These are phyloP conservation scores for Penicillium ochrochloron DNA, from an alignment of 495 filamentous ascomycete genomes.

Conservation along the genomic window DNA sequence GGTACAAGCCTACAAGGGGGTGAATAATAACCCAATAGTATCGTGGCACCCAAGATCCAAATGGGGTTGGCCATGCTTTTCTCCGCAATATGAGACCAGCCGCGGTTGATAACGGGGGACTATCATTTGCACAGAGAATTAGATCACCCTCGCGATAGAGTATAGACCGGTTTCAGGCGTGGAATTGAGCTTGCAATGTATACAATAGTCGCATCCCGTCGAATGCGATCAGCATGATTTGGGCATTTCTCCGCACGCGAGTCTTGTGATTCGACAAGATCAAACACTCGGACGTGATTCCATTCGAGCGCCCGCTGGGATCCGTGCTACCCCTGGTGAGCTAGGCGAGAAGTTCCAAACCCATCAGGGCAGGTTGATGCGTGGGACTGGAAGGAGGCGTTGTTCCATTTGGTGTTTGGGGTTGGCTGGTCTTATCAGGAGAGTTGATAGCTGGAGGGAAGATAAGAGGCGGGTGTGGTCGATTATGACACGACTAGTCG, in stretches of 20 bases:
- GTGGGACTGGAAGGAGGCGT: slow-evolving; percentile 22
- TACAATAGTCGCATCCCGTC: background rate
- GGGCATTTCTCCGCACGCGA: slow-evolving; percentile 21
- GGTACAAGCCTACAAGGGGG: background rate
- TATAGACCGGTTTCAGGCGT: background rate
- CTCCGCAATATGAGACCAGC: slow-evolving; percentile 8
- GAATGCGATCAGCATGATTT: slow-evolving; percentile 15
- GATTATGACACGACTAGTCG: background rate
- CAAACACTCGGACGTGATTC: slow-evolving; percentile 9
- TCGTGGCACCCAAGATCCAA: background rate
- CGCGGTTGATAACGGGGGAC: slow-evolving; percentile 9
- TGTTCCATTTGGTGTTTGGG: background rate
- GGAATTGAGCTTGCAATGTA: slow-evolving; percentile 1
- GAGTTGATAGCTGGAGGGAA: slow-evolving; percentile 16
- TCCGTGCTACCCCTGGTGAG: slow-evolving; percentile 21
- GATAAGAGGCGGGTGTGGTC: slow-evolving; percentile 19
- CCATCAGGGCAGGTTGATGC: slow-evolving; percentile 41
- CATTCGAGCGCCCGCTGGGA: slow-evolving; percentile 20
- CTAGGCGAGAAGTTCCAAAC: slow-evolving; percentile 34
- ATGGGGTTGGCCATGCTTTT: background rate
- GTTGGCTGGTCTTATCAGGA: slow-evolving; percentile 12
- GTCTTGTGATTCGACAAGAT: slow-evolving; percentile 26
- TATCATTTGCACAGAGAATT: background rate
- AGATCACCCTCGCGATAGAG: background rate
- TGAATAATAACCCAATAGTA: background rate